Conservation (phyloP, 176 grass and related monocot genomes). For the Juncus effusus region DNA sequence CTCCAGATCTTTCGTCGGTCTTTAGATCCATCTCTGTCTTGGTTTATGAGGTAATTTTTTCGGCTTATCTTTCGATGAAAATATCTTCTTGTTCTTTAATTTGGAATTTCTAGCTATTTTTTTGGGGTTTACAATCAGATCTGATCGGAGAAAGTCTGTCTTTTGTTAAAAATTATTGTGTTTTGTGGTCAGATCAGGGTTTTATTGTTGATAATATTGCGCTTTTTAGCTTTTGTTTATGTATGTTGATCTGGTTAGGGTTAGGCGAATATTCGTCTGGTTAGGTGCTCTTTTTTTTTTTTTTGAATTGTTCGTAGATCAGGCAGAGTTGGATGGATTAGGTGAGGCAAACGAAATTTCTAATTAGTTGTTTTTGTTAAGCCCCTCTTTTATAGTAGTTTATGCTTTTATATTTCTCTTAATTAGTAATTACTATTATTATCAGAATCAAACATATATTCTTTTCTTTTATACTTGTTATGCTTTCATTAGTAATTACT, state of each 20-base stretch:
- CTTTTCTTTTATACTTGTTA: neutral
- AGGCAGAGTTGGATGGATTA: slow-evolving; percentile 8
- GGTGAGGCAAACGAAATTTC: neutral
- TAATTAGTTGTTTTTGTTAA: slow-evolving; percentile 1
- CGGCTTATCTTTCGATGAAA: neutral
- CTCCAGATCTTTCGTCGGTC: slow-evolving; percentile 4
- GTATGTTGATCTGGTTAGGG: too few relatives aligned
- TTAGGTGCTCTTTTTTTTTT: neutral
- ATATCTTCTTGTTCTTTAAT: neutral
- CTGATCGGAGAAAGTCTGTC: neutral
- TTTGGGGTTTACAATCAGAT: neutral
- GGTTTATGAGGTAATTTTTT: slow-evolving; percentile 49
- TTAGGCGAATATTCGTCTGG: too few relatives aligned
- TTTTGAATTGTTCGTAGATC: neutral
- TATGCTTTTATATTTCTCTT: neutral
- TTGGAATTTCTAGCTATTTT: neutral
- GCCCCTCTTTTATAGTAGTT: neutral
- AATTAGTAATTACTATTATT: neutral
- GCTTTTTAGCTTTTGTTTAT: neutral
- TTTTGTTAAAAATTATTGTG: neutral
- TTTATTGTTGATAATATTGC: neutral
- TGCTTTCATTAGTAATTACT: too few relatives aligned
- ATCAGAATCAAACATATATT: neutral
- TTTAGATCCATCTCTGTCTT: slow-evolving; percentile 34
- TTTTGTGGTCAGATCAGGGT: neutral